These are phyloP conservation scores for Plasmodium sp. DNA, from an alignment of 169 alveolate genomes.

Conservation along the genomic window DNA sequence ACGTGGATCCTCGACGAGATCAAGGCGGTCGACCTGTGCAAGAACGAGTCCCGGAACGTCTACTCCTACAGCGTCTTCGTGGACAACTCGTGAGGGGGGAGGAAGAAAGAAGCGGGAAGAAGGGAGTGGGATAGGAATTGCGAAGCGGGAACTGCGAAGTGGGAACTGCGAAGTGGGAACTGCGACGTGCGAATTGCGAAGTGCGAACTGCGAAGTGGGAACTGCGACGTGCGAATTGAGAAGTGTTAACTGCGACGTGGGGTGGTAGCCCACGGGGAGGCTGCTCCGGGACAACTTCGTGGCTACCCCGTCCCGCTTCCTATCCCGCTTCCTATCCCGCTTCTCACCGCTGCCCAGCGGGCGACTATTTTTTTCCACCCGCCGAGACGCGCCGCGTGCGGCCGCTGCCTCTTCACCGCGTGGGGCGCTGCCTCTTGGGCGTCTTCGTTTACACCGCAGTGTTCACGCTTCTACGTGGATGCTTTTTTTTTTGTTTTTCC, in stretches of 20 bases:
- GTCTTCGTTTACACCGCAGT: too few relatives aligned
- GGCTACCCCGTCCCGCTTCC: too few relatives aligned
- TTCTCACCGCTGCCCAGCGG: background rate
- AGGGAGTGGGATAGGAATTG: too few relatives aligned
- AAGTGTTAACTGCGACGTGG: too few relatives aligned
- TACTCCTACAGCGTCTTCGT: conserved; percentile 67
- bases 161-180: too few relatives aligned
- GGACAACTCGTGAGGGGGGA: conserved; percentile 3
- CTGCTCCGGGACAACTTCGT: background rate
- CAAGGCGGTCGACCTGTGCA: conserved; percentile 57
- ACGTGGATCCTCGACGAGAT: conserved; percentile 78
- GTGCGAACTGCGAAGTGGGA: too few relatives aligned
- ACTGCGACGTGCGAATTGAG: too few relatives aligned
- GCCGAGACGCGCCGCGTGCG: background rate
- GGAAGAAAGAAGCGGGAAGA: background rate
- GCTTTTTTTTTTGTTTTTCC: background rate
- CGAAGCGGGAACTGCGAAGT: background rate
- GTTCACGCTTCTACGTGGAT: background rate
- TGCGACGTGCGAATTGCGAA: too few relatives aligned
- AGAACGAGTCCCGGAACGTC: conserved; percentile 45
- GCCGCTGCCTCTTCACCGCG: background rate
- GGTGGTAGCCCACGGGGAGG: background rate
- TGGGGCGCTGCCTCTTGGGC: too few relatives aligned
- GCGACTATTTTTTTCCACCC: background rate
- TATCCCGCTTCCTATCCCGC: too few relatives aligned